Evolutionary conservation across 768 basidiomycete genomes (phyloP), one percentile per base, ranked within the genome.

Genomic region (Pilatotrama ljubarskyi): DNA sequence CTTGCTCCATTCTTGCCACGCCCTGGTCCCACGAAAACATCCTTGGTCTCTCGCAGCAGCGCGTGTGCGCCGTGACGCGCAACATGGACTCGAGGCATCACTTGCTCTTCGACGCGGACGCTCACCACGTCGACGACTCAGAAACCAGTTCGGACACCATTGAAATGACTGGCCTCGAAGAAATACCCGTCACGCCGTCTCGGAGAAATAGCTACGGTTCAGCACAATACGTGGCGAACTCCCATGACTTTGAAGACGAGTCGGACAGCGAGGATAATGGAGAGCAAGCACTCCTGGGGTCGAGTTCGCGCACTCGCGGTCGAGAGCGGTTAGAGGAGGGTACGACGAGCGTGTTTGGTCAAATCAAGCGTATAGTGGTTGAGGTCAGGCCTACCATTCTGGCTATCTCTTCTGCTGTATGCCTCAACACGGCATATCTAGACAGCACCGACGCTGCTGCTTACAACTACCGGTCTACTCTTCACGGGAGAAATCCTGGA

Each of bases 401-500:
- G 14, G 13, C 17, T n/a, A 24, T 11, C 47, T 20, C 26, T 32
- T 6, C 9, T 55, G 47, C 40, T 3, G 10, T 8, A 26, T 43
- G 36, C 24, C 7, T 11, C 13, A 49, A 18, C 32, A 26, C 38
- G 20, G 29, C 20, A 41, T 32, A 25, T 1, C 10, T 66, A 98
- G 96, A 89, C 90, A 38, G 85, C 91, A 1, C 95, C 96, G 1
- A 91, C 93, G 15, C 79, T 99, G 25, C 76, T 97, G 7, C 78
- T 98, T 51, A 90, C 91, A 0, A 87, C 94, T 0, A 68, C 93
- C 15, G 92, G 95, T 9, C 78, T 95, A 43, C 77, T 97, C 35
- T 89, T 98, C 68, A 95, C 95, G 2, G 96, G 97, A 15, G 88
- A 95, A 70, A 81, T 98, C 1, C 76, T 99, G 29, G 89, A 93